Conservation (phyloP, 1,139 yeast species). For the Petasospora fabianii region DNA sequence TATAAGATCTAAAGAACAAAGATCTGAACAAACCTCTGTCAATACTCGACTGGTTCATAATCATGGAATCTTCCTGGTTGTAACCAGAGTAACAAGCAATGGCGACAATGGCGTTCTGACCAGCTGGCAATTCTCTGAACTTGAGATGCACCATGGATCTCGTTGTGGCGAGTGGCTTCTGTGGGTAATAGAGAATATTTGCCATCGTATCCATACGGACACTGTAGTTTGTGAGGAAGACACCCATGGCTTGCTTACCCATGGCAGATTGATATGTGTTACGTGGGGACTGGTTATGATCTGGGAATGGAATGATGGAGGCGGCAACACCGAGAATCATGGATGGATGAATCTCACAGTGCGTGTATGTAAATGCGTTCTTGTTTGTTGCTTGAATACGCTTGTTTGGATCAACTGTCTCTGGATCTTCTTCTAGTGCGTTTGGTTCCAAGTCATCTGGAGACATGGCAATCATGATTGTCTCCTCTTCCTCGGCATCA, state of each 20-base stretch:
- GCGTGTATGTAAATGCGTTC: conserved; percentile 87
- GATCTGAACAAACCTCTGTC: conserved; percentile 97
- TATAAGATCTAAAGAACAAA: conserved; percentile 90
- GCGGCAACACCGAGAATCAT: conserved; percentile 99
- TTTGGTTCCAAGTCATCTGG: conserved; percentile 89
- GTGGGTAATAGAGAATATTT: conserved; percentile 93
- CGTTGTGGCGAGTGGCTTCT: conserved; percentile 98
- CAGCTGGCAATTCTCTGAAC: conserved; percentile 98
- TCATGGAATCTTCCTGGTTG: conserved; percentile 99
- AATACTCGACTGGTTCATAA: conserved; percentile 97
- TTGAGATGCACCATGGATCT: conserved; percentile 97
- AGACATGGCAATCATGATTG: conserved; percentile 97
- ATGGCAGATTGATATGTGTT: conserved; percentile 98
- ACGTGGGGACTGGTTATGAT: conserved; percentile 99
- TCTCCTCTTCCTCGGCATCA: conserved; percentile 98
- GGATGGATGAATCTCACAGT: conserved; percentile 98
- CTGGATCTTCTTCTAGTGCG: conserved; percentile 32
- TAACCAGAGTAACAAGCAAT: conserved; percentile 98
- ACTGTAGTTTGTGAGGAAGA: conserved; percentile 89
- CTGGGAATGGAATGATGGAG: conserved; percentile 98
- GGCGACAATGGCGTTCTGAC: conserved; percentile 98
- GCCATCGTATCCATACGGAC: conserved; percentile 99
- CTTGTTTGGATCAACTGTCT: conserved; percentile 65
- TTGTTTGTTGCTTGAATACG: conserved; percentile 73
- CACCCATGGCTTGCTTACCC: conserved; percentile 99